Evolutionary conservation across 2,329 filamentous ascomycete species (phyloP), one percentile per base, ranked within the genome.

Genomic region (Ophiostoma novo-ulmi): DNA sequence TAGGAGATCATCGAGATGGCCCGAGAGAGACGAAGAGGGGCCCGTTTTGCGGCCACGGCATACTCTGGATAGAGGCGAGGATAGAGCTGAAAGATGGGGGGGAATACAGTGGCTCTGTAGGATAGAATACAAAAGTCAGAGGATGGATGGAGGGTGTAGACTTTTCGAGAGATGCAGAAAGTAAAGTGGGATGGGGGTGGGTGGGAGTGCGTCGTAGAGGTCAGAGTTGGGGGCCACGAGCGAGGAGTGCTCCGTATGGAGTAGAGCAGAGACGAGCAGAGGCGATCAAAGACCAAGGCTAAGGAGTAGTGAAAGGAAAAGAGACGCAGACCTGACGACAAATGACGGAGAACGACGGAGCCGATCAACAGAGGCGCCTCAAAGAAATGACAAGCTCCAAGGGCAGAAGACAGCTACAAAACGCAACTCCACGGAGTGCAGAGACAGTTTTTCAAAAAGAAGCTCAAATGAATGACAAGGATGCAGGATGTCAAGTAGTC

Each of bases 1-100:
- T 58, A 58, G 52, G 52, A 58, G 52, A 58, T 58, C 52, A 58
- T 58, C 52, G n/a, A 58, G 52, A 58, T 58, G 52, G 52, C 52
- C 52, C 52, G 52, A 58, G 52, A 58, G 52, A 58, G 52, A 58
- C 52, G 52, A 58, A 63, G 26, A 63, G 58, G 26, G 58, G 58
- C 58, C 58, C 58, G 14, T 63, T 63, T 17, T 35, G 58, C 26
- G 58, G 58, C 58, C 58, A 35, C 11, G 58, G 58, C n/a, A 22
- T 36, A 26, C 20, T 3, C 31, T 10, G 52, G n/a, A 22, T 22
- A 22, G n/a, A 22, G 52, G 20, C 1, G 5, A 20, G 52, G 10
- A 31, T 5, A 31, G 13, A 20, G 52, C 4, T 35, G 22, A 63
- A n/a, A 7, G 26, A 63, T 31, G 58, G 22, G 13, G 55, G 55